Evolutionary conservation across 2,329 filamentous ascomycete genomes (phyloP).

Genomic region (Trichoderma breve): DNA sequence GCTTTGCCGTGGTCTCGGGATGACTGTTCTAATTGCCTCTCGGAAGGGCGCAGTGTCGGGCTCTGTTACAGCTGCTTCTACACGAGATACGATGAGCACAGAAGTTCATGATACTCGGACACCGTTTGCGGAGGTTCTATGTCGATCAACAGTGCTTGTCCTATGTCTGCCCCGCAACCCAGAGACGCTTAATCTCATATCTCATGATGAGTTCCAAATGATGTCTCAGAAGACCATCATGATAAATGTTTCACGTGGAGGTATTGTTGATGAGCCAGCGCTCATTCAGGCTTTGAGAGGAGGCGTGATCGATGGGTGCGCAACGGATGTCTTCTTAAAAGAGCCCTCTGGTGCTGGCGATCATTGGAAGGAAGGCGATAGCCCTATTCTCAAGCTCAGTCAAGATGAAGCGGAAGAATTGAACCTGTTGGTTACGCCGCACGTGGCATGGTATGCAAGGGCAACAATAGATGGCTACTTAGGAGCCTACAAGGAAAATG

Average conservation of each 20-base stretch:
- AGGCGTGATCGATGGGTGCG: background rate
- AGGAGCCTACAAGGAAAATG: background rate
- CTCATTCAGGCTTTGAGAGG: background rate
- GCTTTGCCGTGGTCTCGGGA: background rate
- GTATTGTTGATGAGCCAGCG: background rate
- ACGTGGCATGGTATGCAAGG: background rate
- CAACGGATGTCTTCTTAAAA: background rate
- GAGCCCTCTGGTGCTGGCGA: background rate
- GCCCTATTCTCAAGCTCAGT: background rate
- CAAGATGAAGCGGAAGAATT: background rate
- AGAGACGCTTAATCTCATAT: background rate
- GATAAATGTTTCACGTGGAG: background rate
- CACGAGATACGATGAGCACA: background rate
- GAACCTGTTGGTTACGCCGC: background rate
- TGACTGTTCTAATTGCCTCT: conserved; percentile 2
- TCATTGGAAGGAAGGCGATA: background rate
- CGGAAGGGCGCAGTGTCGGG: background rate
- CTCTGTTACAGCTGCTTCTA: background rate
- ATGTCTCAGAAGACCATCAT: background rate
- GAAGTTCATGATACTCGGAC: background rate
- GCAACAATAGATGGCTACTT: background rate
- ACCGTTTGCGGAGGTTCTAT: background rate
- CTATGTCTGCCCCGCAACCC: background rate
- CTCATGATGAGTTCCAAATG: background rate
- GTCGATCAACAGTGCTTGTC: background rate